phyloP scores from a whole-genome alignment of 805 yeast genomes.

The Suhomyces tanzawaensis region DNA sequence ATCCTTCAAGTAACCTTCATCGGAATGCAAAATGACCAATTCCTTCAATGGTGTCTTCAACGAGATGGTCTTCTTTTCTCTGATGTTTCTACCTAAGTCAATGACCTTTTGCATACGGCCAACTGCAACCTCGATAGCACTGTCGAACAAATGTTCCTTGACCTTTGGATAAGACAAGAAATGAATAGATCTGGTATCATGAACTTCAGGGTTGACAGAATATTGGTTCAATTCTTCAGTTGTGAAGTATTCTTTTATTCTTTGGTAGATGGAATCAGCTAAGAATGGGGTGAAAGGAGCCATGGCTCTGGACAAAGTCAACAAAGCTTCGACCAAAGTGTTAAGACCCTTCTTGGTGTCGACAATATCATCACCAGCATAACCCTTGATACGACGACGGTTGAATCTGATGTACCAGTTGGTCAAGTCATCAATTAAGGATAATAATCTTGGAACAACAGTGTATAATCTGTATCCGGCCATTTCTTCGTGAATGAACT shows the following conservation, averaged over 20 bases:
- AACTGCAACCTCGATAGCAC: conserved; percentile 81
- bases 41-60: conserved; percentile 92
- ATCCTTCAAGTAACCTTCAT: conserved; percentile 69
- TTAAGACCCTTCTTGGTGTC: conserved; percentile 87
- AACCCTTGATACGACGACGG: conserved; percentile 96
- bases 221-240: conserved; percentile 50
- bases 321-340: conserved; percentile 85
- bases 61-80: conserved; percentile 93
- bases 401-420: conserved; percentile 99
- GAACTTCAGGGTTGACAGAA: conserved; percentile 39
- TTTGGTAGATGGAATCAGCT: conserved; percentile 84
- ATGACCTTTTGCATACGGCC: conserved; percentile 95
- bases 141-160: conserved; percentile 76
- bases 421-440: conserved; percentile 89
- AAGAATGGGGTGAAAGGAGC: conserved; percentile 98
- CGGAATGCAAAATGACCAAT: conserved; percentile 82
- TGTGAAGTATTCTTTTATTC: conserved; percentile 61
- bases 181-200: conserved; percentile 83
- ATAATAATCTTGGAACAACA: conserved; percentile 89
- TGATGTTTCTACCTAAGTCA: conserved; percentile 91
- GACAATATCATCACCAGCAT: conserved; percentile 66
- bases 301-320: conserved; percentile 90
- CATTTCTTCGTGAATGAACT: conserved; percentile 89
- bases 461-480: conserved; percentile 84
- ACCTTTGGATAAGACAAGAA: conserved; percentile 88